Conservation (phyloP, 805 yeast species). For the Metschnikowia matae region DNA sequence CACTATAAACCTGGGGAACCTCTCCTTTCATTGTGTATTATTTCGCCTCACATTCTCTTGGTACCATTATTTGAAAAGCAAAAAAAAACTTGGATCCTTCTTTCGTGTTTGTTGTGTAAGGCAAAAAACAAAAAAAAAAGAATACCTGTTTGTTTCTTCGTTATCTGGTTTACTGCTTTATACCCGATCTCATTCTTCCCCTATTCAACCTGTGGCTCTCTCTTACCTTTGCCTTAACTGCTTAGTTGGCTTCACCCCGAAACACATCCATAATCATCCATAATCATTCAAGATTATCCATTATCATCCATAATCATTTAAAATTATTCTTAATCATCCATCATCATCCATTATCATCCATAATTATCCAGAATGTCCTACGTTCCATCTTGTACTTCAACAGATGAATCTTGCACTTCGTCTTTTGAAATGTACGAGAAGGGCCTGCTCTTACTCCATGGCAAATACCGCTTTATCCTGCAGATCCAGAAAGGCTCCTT, state of each 20-base stretch:
- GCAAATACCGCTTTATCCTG: constrained; percentile 40
- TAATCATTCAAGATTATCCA: too few relatives aligned
- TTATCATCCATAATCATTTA: not conserved
- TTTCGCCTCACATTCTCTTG: not conserved
- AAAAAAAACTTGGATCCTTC: too few relatives aligned
- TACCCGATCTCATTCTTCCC: not conserved
- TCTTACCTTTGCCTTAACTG: not conserved
- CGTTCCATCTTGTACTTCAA: too few relatives aligned
- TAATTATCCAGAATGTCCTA: too few relatives aligned
- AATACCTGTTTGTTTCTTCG: too few relatives aligned
- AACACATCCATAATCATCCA: too few relatives aligned
- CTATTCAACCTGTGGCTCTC: not conserved
- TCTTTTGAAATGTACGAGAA: constrained; percentile 33
- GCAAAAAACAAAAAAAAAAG: too few relatives aligned
- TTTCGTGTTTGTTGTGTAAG: too few relatives aligned
- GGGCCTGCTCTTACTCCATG: constrained; percentile 28
- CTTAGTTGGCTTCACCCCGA: not conserved
- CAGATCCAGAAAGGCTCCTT: constrained; percentile 57
- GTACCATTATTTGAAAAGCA: too few relatives aligned
- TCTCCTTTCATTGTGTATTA: not conserved
- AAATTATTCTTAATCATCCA: too few relatives aligned
- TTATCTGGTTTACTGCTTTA: too few relatives aligned
- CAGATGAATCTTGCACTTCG: not conserved
- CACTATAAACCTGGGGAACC: constrained; percentile 1
- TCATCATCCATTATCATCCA: not conserved